Base-by-base conservation (phyloP, 1,284 basidiomycete genomes). In the Cryptococcus sp. region DNA sequence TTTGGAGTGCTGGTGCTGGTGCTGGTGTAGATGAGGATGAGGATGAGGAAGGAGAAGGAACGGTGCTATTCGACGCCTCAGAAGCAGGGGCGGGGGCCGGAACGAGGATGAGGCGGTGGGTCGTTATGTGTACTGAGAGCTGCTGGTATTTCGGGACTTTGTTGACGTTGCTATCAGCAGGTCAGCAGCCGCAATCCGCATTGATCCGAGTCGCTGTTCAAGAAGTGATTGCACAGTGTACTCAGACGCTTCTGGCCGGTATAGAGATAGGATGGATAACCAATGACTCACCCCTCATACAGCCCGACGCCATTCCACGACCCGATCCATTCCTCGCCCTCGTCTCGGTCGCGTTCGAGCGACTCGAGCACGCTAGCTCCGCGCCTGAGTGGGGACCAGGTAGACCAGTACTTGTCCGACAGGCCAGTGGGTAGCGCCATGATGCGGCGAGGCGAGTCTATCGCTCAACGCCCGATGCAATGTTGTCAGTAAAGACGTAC, bases 221-320 rank as follows among this genome's bases (percentile, higher is more conserved):
- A 39, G 16, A 15, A 31, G 54, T 42, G 53, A 50, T 60, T 57
- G 53, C 64, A 59, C 50, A 59, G 46, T 60, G 59, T 53, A 64
- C 56, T 60, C 54, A 64, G 15, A 52, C 39, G 48, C 42, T 35
- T 35, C 31, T 35, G 31, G 13, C 31, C 8, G 13, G 13, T 35
- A 51, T 27, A 16, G 25, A 15, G 15, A 49, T 11, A 25, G 16
- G 40, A 39, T 4, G n/a, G 8, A 19, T 5, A 40, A 47, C 8
- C 35, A 35, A 1, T 6, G 25, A 80, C 87, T 68, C 75, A 93
- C 92, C 90, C 90, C 69, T 93, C 88, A 72, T 96, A 96, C 58
- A 96, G 86, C 1, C 93, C 93, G 5, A 95, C 87, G 47, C 80
- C 80, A 47, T 91, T 88, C 74, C 91, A 90, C 40, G 83, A 85